Percentiles rank a stretch among this genome's conserved stretches.
Conservation (phyloP, 176 grass and related monocot species). For the Oryza nivara region DNA sequence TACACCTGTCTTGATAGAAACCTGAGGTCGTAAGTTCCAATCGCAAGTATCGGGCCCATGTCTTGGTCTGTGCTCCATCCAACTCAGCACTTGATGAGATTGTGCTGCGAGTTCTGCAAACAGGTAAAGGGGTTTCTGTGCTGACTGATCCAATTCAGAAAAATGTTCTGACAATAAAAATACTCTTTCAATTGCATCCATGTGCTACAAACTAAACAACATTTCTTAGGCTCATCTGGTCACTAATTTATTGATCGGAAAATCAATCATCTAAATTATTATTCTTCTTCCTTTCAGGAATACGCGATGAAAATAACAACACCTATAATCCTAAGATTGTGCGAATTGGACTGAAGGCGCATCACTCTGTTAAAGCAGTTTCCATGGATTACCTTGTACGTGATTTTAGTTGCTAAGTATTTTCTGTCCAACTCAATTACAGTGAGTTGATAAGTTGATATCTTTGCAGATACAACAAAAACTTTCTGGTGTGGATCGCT, state of each 20-base stretch:
- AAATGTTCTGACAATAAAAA: not conserved
- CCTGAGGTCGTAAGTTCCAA: conserved; percentile 91
- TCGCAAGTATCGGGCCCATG: conserved; percentile 91
- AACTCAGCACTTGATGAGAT: conserved; percentile 99
- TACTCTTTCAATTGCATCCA: conserved; percentile 15
- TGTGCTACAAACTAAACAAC: conserved; percentile 5
- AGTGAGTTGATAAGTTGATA: conserved; percentile 37
- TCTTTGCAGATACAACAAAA: conserved; percentile 84
- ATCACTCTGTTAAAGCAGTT: conserved; percentile 95
- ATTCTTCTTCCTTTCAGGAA: conserved; percentile 63
- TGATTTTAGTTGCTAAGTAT: conserved; percentile 38
- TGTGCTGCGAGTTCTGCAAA: conserved; percentile 80
- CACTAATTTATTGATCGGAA: conserved; percentile 17
- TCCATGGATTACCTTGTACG: conserved; percentile 96
- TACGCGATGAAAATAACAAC: conserved; percentile 89
- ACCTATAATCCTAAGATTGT: conserved; percentile 96
- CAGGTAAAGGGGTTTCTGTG: conserved; percentile 58
- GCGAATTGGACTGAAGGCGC: conserved; percentile 88
- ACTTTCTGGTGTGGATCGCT: conserved; percentile 63
- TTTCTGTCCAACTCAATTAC: conserved; percentile 47
- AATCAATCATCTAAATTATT: conserved; percentile 23
- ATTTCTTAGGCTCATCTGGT: not conserved
- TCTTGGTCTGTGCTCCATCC: conserved; percentile 97
- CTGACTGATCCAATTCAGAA: conserved; percentile 13
- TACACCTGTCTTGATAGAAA: conserved; percentile 66